phyloP scores from a whole-genome alignment of 2,329 filamentous ascomycete genomes.

The Cordyceps fumosorosea region DNA sequence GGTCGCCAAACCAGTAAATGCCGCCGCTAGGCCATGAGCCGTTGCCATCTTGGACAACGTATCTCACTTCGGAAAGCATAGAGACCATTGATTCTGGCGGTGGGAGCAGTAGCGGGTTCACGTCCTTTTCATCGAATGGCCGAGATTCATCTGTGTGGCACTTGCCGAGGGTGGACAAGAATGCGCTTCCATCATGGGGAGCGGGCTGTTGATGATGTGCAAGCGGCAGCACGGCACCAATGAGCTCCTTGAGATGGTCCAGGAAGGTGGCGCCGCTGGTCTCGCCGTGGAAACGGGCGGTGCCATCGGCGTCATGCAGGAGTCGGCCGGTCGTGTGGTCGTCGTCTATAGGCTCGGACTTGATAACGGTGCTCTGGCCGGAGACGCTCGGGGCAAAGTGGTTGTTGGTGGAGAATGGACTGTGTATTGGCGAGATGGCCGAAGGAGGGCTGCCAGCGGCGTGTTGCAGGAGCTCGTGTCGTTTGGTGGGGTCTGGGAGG shows the following conservation, averaged over 20 bases:
- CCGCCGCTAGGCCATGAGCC: slow-evolving; percentile 38
- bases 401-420: slow-evolving; percentile 13
- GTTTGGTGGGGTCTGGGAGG: slow-evolving; percentile 29
- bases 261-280: slow-evolving; percentile 45
- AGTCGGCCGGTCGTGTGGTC: slow-evolving; percentile 31
- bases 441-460: slow-evolving; percentile 18
- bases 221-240: slow-evolving; percentile 33
- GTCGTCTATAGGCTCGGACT: slow-evolving; percentile 12
- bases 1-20: slow-evolving; percentile 42
- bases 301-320: slow-evolving; percentile 38
- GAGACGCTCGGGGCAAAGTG: slow-evolving; percentile 5
- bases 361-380: slow-evolving; percentile 14
- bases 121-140: slow-evolving; percentile 30
- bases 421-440: slow-evolving; percentile 19
- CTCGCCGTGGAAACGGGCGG: slow-evolving; percentile 40
- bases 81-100: slow-evolving; percentile 27
- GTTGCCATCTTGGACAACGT: slow-evolving; percentile 39
- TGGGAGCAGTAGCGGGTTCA: slow-evolving; percentile 35
- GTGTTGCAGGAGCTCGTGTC: slow-evolving; percentile 27
- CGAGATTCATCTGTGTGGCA: slow-evolving; percentile 43
- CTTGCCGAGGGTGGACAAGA: slow-evolving; percentile 35
- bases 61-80: slow-evolving; percentile 35
- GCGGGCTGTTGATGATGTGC: slow-evolving; percentile 13
- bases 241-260: slow-evolving; percentile 42
- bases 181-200: slow-evolving; percentile 23